Conservation (phyloP, 2,329 filamentous ascomycete species). For the Penicillium sp. region DNA sequence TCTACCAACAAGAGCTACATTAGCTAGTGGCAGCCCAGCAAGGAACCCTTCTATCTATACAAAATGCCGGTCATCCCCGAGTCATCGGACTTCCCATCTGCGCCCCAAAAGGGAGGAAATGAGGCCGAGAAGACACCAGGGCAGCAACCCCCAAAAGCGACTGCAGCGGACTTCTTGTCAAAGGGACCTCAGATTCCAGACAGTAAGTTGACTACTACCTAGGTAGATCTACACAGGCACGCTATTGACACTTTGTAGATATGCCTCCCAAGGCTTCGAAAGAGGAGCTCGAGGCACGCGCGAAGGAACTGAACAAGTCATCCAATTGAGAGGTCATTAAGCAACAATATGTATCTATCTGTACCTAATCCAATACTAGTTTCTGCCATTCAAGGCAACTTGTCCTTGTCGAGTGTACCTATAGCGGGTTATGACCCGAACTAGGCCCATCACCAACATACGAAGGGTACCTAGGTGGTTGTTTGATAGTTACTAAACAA, state of each 20-base stretch:
- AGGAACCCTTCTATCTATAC: background rate
- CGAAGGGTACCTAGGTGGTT: background rate
- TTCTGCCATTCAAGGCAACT: background rate
- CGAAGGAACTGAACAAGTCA: slow-evolving; percentile 58
- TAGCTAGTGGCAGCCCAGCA: background rate
- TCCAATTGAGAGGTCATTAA: background rate
- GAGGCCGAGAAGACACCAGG: slow-evolving; percentile 25
- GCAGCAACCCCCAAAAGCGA: slow-evolving; percentile 35
- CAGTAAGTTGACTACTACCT: slow-evolving; percentile 26
- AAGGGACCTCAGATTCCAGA: slow-evolving; percentile 49
- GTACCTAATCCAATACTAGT: background rate
- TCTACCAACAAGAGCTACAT: background rate
- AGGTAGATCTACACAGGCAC: background rate
- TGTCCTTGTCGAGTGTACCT: background rate
- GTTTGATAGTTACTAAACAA: background rate
- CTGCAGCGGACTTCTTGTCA: slow-evolving; percentile 33
- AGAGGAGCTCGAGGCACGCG: slow-evolving; percentile 65
- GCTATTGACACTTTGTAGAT: slow-evolving; percentile 24
- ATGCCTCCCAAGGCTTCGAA: slow-evolving; percentile 51
- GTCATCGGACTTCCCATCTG: slow-evolving; percentile 24
- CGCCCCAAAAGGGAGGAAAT: slow-evolving; percentile 18
- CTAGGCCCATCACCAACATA: background rate
- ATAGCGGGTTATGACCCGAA: background rate
- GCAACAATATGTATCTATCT: background rate
- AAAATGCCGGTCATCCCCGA: slow-evolving; percentile 34